phyloP scores from a whole-genome alignment of 805 yeast genomes.

The Ogataea siamensis region DNA sequence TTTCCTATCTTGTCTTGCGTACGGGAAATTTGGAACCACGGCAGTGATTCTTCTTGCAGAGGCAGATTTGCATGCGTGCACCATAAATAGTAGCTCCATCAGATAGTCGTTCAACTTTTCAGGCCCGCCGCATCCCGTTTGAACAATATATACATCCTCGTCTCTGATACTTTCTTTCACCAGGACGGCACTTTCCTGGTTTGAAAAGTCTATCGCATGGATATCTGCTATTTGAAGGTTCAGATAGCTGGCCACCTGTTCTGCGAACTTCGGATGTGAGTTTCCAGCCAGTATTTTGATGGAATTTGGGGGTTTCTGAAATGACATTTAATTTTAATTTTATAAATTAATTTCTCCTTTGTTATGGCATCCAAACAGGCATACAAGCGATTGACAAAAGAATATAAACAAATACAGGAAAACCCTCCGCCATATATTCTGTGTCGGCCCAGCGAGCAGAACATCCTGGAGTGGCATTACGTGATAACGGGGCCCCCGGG shows the following conservation, averaged over 20 bases:
- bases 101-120: conserved; percentile 74
- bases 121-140: conserved; percentile 84
- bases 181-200: conserved; percentile 84
- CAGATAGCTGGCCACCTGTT: conserved; percentile 61
- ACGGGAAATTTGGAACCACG: conserved; percentile 92
- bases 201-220: conserved; percentile 81
- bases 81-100: conserved; percentile 84
- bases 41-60: conserved; percentile 93
- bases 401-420: conserved; percentile 71
- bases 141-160: conserved; percentile 82
- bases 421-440: conserved; percentile 82
- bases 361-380: conserved; percentile 34
- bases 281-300: conserved; percentile 58
- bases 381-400: conserved; percentile 59
- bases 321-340: conserved; percentile 27
- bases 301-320: conserved; percentile 38
- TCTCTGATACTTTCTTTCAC: conserved; percentile 88
- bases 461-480: conserved; percentile 92
- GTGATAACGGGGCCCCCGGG: conserved; percentile 89
- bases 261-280: conserved; percentile 84
- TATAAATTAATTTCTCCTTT: conserved; percentile 1
- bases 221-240: conserved; percentile 70
- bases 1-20: conserved; percentile 96
- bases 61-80: conserved; percentile 94
- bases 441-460: conserved; percentile 84